Percentiles rank a stretch among this genome's conserved stretches.
Evolutionary conservation across 371 early-diverging fungal genomes (phyloP).

Genomic region (Dinochytrium kinnereticum): DNA sequence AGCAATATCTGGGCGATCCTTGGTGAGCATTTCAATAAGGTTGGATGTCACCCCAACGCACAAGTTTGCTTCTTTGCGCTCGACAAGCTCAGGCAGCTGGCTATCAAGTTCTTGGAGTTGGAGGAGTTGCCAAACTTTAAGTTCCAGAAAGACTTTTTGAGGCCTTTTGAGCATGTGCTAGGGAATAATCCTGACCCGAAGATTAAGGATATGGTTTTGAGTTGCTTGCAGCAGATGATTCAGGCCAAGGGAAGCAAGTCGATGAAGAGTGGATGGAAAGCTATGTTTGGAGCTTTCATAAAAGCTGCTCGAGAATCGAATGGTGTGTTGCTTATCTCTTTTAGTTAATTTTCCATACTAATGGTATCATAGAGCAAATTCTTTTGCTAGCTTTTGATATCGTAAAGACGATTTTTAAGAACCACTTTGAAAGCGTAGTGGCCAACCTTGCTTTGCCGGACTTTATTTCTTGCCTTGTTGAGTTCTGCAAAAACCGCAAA

Average conservation of each 20-base stretch:
- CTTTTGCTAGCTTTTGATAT: constrained; percentile 57
- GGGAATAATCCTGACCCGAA: constrained; percentile 74
- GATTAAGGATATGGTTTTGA: constrained; percentile 92
- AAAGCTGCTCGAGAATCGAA: constrained; percentile 78
- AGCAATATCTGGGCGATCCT: constrained; percentile 92
- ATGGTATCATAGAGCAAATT: constrained; percentile 48
- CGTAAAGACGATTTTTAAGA: constrained; percentile 51
- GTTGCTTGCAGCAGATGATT: constrained; percentile 89
- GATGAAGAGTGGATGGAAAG: constrained; percentile 90
- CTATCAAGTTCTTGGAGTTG: constrained; percentile 94
- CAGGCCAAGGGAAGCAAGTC: constrained; percentile 68
- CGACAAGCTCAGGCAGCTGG: constrained; percentile 89
- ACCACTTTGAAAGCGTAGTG: constrained; percentile 54
- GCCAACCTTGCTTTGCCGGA: constrained; percentile 55
- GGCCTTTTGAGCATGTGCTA: constrained; percentile 87
- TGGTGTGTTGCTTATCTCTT: constrained; percentile 42
- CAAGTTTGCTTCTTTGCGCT: constrained; percentile 89
- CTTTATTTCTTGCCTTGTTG: constrained; percentile 55
- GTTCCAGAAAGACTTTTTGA: constrained; percentile 93
- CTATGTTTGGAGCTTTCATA: constrained; percentile 81
- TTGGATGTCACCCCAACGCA: constrained; percentile 86
- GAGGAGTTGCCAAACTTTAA: constrained; percentile 94
- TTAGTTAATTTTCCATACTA: background rate
- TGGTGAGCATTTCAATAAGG: constrained; percentile 89
- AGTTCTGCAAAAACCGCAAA: constrained; percentile 58